Base-by-base conservation (phyloP, 139 green algal species). In the Chlamydomonas sp. region DNA sequence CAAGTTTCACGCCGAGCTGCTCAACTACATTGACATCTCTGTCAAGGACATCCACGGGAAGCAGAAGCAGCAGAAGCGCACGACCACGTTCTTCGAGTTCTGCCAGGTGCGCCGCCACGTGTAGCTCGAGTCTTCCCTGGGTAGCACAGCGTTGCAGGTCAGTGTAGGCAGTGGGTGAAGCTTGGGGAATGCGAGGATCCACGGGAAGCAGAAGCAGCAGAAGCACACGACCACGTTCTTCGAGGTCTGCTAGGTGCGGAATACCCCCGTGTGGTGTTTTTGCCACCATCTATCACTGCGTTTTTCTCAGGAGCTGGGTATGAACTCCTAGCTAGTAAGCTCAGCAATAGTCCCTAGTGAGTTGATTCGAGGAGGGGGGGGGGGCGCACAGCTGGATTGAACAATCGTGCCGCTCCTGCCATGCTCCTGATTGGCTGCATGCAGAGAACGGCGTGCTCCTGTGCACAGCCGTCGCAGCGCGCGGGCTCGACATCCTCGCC, bases 1-100 rank as follows among this genome's bases (percentile, higher is more conserved):
- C 60, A 98, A 99, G 87, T 98, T 91, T 78, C 89, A 98, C 85
- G 75, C 76, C 3, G 95, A 99, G 81, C 85, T 99, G 61, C 85
- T 99, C 48, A 99, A 99, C 80, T 99, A 97, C 81, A 93, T 99
- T 60, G 95, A 99, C 82, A 89, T 99, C 48, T 87, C 89, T 4
- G 88, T 93, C 30, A 88, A 84, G 66, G 91, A 97, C 81, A 98
- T 99, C 73, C 95, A 99, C 75, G 93, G 93, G 73, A 98, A 98
- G 86, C 90, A 96, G 81, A 98, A 98, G 90, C 95, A 99, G 85
- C 83, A 90, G 73, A 95, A 95, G 75, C 90, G 95, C 58, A 98
- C 92, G 1, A 81, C 88, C 63, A 97, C 95, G 31, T 98, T 97
- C 78, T 92, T 96, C 67, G 92, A 98, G 77, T 99, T 99, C 80